Conservation (phyloP, 2,329 filamentous ascomycete genomes). For the Penicillium rolfsii region DNA sequence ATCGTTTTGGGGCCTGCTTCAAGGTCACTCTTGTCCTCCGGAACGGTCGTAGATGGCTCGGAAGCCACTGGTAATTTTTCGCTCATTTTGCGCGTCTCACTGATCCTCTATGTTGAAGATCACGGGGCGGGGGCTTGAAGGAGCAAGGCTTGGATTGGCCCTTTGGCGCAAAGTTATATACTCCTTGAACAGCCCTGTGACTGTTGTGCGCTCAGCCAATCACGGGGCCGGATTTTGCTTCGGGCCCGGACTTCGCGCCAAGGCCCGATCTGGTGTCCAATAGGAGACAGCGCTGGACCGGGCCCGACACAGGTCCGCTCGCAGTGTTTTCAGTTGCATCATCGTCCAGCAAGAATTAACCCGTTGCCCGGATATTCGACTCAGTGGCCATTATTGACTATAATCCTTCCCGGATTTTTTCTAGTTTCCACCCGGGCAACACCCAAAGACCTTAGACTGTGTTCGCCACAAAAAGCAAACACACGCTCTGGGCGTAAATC, state of each 20-base stretch:
- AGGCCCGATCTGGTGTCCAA: neutral
- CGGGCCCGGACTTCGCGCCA: neutral
- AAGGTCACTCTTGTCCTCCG: neutral
- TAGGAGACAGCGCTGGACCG: neutral
- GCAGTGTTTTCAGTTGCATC: neutral
- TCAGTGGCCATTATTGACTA: neutral
- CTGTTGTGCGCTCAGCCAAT: neutral
- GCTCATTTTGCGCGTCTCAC: neutral
- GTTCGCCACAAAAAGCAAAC: neutral
- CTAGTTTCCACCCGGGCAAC: neutral
- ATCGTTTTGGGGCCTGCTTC: neutral
- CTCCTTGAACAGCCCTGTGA: neutral
- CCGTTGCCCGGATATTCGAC: neutral
- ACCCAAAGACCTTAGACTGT: neutral
- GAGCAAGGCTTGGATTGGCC: neutral
- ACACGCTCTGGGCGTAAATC: neutral
- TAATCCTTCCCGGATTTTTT: neutral
- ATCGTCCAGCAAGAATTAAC: neutral
- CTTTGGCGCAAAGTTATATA: neutral
- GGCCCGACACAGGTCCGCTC: neutral
- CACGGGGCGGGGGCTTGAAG: neutral
- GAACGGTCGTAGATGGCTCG: neutral
- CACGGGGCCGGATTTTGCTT: neutral
- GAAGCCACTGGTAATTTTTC: neutral
- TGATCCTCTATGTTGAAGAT: neutral